Base-by-base conservation (phyloP, 441 rosid genomes). In the Pelargonium citronellum region DNA sequence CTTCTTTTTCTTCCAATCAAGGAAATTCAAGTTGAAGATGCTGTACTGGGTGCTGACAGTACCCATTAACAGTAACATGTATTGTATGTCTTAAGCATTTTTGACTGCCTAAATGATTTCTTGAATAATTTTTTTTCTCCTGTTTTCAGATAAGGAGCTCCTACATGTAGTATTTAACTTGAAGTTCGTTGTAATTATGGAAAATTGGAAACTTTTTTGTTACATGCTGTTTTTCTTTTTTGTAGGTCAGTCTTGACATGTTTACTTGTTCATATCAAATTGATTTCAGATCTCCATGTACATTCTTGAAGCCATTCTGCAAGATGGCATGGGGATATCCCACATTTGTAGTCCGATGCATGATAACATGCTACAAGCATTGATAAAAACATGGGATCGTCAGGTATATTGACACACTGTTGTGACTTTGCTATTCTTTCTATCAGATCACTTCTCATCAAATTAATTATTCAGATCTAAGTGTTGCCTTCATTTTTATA, bases 261-360 rank as follows among this genome's bases (percentile, higher is more conserved):
- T 55, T 55, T 16, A 55, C 61, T 15, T 55, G 61, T 1, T 55
- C 19, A 55, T 55, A 22, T 55, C 7, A 55, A 55, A 55, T 55
- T 55, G 22, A 16, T 55, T 55, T 55, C 61, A 55, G 61, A n/a
- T 55, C 20, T 55, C 61, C 61, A 55, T 55, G 61, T 55, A 55
- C 22, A 55, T 55, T 55, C 61, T 55, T 16, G 61, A 55, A 55
- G 61, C 61, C 22, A 55, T 55, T 16, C 61, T 55, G 22, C 61
- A 13, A 20, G 61, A 55, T 55, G 61, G n/a, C 61, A 15, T 16
- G 22, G 61, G 61, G 16, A 55, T 55, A 55, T 55, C 61, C 61
- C 61, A 55, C 61, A 55, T 55, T 55, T 55, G 61, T 55, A 55
- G 22, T 55, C 61, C 61, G n/a, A 55, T 55, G 20, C 10, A 16